Evolutionary conservation across 108 stramenopile species (phyloP).

Genomic region (Thalassiosira profunda): DNA sequence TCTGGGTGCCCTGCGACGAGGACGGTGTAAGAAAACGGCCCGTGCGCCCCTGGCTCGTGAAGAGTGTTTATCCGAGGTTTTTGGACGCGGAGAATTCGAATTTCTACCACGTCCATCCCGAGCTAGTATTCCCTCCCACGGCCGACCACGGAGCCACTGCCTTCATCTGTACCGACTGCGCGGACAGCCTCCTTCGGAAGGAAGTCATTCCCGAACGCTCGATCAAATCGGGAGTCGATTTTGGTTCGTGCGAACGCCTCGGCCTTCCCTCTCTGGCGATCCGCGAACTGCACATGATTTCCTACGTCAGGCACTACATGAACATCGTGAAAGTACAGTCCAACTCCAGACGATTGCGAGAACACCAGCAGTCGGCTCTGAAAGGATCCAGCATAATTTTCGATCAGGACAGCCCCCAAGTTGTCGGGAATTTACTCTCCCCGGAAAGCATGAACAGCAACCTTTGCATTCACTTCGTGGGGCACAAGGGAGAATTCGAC

Average conservation of each 20-base stretch:
- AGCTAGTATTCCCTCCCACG: not conserved
- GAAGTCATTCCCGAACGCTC: not conserved
- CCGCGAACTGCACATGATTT: slow-evolving; percentile 11
- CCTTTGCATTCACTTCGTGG: slow-evolving; percentile 14
- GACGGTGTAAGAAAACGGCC: not conserved
- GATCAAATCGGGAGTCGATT: slow-evolving; percentile 3
- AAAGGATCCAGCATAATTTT: slow-evolving; percentile 14
- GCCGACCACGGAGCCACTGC: not conserved
- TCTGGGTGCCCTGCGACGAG: not conserved
- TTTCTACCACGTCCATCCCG: slow-evolving; percentile 9
- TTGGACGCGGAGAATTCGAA: not conserved
- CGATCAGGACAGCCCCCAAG: slow-evolving; percentile 15
- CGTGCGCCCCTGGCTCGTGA: not conserved
- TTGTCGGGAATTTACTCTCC: not conserved
- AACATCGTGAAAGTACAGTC: slow-evolving; percentile 14
- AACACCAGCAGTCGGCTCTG: slow-evolving; percentile 5
- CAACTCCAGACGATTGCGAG: slow-evolving; percentile 6
- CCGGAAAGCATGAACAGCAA: slow-evolving; percentile 5
- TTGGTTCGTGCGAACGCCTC: slow-evolving; percentile 1
- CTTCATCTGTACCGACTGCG: not conserved
- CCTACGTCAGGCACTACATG: slow-evolving; percentile 2
- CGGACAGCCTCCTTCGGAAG: not conserved
- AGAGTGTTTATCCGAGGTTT: not conserved
- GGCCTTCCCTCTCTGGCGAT: slow-evolving; percentile 1
- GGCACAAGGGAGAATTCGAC: slow-evolving; percentile 8